Evolutionary conservation across 768 basidiomycete genomes (phyloP), one percentile per base, ranked within the genome.

Genomic region (Russula ochroleuca): DNA sequence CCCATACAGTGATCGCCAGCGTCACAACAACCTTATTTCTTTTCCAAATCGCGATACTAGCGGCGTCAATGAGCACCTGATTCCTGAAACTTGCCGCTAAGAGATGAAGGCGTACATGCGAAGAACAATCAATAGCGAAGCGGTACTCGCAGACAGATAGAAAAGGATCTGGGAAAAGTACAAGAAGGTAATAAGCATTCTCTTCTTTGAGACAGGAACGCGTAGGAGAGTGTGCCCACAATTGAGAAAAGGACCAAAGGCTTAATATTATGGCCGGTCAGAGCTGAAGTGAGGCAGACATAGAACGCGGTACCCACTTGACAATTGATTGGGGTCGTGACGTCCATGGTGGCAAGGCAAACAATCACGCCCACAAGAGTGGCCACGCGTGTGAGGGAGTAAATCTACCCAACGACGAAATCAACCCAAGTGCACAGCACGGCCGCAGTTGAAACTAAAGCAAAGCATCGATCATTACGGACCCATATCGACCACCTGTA

Each of bases 11-110:
- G 2, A 17, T 6, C 1, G 47, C 17, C 3, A 54, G 10, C 11
- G 17, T 14, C 0, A 55, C 0, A 2, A 38, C 45, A 13, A 38
- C 17, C 15, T 19, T 49, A n/a, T 37, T 43, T 33, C 17, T 37
- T 9, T 41, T 47, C 61, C 61, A 62, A n/a, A 62, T 47, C 2
- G 53, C 61, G 21, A 62, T n/a, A 5, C 57, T 59, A 23, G 17
- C 15, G 6, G 23, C 5, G 11, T 11, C 6, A 2, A n/a, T 59
- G 25, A 50, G 23, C 2, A 14, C 17, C 25, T 40, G 33, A 15
- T 28, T 37, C 10, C 10, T 11, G 51, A 37, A 51, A 8, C 9
- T 51, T 7, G 23, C 15, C 15, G 23, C 25, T 8, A 14, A 7
- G 25, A 25, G 23, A 21, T 14, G 17, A 40, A 17, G 11, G 33